Conservation (phyloP, 345 rosid genomes). For the Acer saccharum region DNA sequence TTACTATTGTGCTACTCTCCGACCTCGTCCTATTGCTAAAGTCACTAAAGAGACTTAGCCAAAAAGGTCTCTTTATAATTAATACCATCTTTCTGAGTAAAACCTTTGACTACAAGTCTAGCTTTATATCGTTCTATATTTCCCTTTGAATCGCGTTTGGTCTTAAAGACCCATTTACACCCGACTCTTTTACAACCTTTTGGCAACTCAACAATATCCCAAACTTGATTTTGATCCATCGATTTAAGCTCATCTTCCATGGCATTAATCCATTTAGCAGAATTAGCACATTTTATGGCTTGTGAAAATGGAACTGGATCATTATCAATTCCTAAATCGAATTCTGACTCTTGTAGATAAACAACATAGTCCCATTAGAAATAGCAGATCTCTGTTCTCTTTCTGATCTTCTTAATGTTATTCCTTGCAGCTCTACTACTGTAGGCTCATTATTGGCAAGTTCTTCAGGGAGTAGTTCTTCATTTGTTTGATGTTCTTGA, state of each 20-base stretch:
- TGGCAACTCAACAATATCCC: neutral
- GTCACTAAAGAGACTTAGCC: too few relatives aligned
- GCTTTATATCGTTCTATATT: neutral
- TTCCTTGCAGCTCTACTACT: neutral
- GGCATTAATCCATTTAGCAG: too few relatives aligned
- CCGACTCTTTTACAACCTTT: neutral
- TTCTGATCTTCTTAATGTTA: neutral
- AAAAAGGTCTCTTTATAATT: neutral
- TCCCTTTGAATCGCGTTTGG: too few relatives aligned
- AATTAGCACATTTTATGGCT: neutral
- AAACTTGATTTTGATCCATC: neutral
- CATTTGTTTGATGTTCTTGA: too few relatives aligned
- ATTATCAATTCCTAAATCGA: neutral
- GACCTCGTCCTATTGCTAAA: too few relatives aligned
- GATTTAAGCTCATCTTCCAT: neutral
- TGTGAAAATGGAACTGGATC: neutral
- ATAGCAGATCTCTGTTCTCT: neutral
- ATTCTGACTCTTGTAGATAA: neutral
- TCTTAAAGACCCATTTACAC: neutral
- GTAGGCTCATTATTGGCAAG: neutral
- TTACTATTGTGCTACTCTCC: too few relatives aligned
- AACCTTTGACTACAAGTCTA: neutral
- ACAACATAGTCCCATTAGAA: neutral
- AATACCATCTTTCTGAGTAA: neutral
- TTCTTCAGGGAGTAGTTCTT: neutral